Evolutionary conservation across 495 filamentous ascomycete species (phyloP), one percentile per base, ranked within the genome.

Genomic region (Oidiodendron maius): DNA sequence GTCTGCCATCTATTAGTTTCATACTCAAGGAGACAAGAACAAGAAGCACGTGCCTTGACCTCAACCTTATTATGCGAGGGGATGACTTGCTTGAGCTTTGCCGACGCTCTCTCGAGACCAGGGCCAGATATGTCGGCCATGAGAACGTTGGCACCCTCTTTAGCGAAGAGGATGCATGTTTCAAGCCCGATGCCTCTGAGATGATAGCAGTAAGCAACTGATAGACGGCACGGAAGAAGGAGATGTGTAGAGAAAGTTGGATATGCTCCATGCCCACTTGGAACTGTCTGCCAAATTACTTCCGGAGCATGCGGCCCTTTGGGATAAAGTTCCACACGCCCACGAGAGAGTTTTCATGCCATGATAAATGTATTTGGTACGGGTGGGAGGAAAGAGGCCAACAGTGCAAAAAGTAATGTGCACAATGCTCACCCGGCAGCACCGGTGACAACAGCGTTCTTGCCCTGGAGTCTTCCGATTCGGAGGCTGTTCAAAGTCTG

Each of bases 381-480:
- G n/a, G n/a, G n/a, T n/a, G n/a, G n/a, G n/a, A n/a, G n/a, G n/a
- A n/a, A n/a, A n/a, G n/a, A n/a, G n/a, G n/a, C n/a, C n/a, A n/a
- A n/a, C n/a, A n/a, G n/a, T n/a, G n/a, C n/a, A n/a, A n/a, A n/a
- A n/a, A n/a, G n/a, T n/a, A n/a, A n/a, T n/a, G n/a, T 30, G 26
- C 5, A 30, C 25, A 22, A 5, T 20, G 74, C 82, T 61, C 78
- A 96, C 90, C 90, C 87, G 49, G 86, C 91, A 25, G 85, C 91
- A 62, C 91, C 91, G 16, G 93, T 98, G 59, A 98, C 78, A 54
- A 98, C 82, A 63, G 87, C 87, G 67, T 95, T 95, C 70, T 96
- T 98, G 66, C 87, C 90, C 40, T 81, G 72, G 17, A 98, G 74
- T 63, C 91, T 84, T 49, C 77, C 78, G 55, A 70, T 69, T 35